Percentiles rank a stretch among this genome's conserved stretches.
These are phyloP conservation scores for Arthrobotrys sinensis DNA, from an alignment of 2,329 filamentous ascomycete genomes.

Conservation along the genomic window DNA sequence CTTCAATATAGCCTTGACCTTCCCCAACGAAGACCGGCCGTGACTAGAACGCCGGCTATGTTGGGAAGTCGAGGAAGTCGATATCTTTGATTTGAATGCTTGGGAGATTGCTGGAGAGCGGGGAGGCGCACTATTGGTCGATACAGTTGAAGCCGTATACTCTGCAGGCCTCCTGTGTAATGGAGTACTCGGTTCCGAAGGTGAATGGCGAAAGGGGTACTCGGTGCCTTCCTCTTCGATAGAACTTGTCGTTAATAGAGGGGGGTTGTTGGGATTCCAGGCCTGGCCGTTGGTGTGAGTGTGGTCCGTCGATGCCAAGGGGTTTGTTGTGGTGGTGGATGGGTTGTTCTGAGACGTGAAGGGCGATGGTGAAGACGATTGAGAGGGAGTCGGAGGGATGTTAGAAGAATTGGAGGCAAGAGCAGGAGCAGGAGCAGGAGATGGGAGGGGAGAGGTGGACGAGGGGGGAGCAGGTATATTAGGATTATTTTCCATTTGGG, in stretches of 20 bases:
- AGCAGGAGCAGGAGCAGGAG: neutral
- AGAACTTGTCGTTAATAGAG: constrained; percentile 37
- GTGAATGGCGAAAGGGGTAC: constrained; percentile 50
- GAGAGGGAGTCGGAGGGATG: constrained; percentile 19
- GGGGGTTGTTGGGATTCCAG: constrained; percentile 40
- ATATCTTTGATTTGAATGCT: constrained; percentile 28
- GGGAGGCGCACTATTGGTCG: constrained; percentile 51
- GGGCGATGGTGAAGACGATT: constrained; percentile 34
- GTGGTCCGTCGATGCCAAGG: constrained; percentile 32
- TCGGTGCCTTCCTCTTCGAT: constrained; percentile 46
- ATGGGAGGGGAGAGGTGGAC: constrained; percentile 16
- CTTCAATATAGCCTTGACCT: constrained; percentile 41
- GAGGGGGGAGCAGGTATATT: constrained; percentile 45
- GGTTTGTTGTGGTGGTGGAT: constrained; percentile 28
- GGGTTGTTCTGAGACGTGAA: constrained; percentile 34
- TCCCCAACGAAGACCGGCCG: constrained; percentile 43
- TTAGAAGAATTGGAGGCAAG: constrained; percentile 19
- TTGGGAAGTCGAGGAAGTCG: constrained; percentile 40
- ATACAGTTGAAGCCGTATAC: constrained; percentile 49
- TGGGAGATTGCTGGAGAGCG: constrained; percentile 31
- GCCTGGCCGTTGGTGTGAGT: constrained; percentile 28
- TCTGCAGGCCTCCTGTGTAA: constrained; percentile 34
- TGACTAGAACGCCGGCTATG: constrained; percentile 45
- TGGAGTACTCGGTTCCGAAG: constrained; percentile 52
- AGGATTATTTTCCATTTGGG: constrained; percentile 60